Evolutionary conservation across 2,329 filamentous ascomycete species (phyloP).

Genomic region (Colletotrichum echinochloae): DNA sequence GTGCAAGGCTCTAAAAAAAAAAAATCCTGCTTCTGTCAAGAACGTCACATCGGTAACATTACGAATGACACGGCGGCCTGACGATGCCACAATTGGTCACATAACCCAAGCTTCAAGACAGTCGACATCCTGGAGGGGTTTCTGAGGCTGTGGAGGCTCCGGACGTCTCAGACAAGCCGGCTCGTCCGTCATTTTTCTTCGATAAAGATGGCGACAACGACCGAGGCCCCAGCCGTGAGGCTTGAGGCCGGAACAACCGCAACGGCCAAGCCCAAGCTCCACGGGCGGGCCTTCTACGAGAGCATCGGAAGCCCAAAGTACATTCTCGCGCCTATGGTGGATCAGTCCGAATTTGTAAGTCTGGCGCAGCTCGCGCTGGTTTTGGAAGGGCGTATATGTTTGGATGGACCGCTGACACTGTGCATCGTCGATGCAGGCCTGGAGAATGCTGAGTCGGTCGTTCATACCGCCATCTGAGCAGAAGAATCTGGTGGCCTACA

Average conservation of each 20-base stretch:
- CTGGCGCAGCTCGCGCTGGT: slow-evolving; percentile 7
- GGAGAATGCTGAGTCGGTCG: slow-evolving; percentile 95
- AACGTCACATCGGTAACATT: neutral
- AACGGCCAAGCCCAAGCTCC: slow-evolving; percentile 66
- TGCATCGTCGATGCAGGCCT: slow-evolving; percentile 71
- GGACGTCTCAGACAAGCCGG: slow-evolving; percentile 27
- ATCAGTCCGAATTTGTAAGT: slow-evolving; percentile 95
- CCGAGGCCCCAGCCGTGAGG: slow-evolving; percentile 44
- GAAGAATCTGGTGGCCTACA: slow-evolving; percentile 82
- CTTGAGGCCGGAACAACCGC: slow-evolving; percentile 24
- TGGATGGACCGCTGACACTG: neutral
- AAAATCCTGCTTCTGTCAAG: slow-evolving; percentile 15
- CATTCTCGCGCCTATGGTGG: slow-evolving; percentile 96
- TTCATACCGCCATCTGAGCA: slow-evolving; percentile 79
- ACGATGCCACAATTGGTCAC: slow-evolving; percentile 5
- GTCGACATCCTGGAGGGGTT: slow-evolving; percentile 37
- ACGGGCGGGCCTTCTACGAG: slow-evolving; percentile 92
- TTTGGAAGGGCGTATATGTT: neutral
- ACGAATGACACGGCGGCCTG: neutral
- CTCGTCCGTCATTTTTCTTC: slow-evolving; percentile 37
- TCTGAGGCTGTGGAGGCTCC: slow-evolving; percentile 29
- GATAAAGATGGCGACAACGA: slow-evolving; percentile 48
- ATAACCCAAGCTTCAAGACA: neutral
- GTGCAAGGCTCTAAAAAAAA: slow-evolving; percentile 29
- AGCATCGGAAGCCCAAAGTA: slow-evolving; percentile 93